A percentile compares a stretch with the other conserved stretches of the same genome.
These are phyloP conservation scores for Plasmodium knowlesi DNA, from an alignment of 169 alveolate species.

Conservation along the genomic window DNA sequence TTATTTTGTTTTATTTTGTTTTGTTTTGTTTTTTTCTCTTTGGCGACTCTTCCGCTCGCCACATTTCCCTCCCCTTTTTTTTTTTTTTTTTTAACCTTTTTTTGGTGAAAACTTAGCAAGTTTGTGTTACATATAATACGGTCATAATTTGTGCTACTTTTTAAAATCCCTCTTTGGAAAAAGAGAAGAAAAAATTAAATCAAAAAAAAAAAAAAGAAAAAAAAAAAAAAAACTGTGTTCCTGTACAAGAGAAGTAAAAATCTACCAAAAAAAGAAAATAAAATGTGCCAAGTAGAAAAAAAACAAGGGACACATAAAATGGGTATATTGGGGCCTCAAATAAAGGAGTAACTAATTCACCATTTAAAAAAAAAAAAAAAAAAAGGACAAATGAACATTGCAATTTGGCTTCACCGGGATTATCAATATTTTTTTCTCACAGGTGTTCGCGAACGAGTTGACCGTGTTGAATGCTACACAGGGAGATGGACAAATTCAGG, in stretches of 20 bases:
- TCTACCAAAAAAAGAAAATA: not conserved
- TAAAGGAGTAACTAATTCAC: not conserved
- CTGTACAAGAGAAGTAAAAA: not conserved
- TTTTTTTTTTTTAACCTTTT: not conserved
- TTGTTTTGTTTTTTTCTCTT: not conserved
- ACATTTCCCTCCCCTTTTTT: not conserved
- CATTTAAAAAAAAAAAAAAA: not conserved
- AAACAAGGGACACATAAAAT: not conserved
- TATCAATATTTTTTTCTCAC: not conserved
- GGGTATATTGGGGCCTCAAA: not conserved
- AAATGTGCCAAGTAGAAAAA: too few relatives aligned
- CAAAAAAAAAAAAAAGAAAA: not conserved
- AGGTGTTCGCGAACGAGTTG: not conserved
- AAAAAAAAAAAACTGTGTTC: not conserved
- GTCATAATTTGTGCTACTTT: not conserved
- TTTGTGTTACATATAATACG: conserved; percentile 1
- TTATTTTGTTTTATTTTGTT: too few relatives aligned
- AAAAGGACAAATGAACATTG: not conserved
- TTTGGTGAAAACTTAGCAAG: conserved; percentile 5
- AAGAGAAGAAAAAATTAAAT: not conserved
- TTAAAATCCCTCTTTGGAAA: not conserved
- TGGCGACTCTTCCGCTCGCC: not conserved
- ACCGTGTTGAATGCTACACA: not conserved
- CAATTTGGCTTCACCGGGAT: not conserved
- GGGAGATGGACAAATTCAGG: not conserved